Evolutionary conservation across 495 filamentous ascomycete species (phyloP).

Genomic region (Parachaetomium inaequale): DNA sequence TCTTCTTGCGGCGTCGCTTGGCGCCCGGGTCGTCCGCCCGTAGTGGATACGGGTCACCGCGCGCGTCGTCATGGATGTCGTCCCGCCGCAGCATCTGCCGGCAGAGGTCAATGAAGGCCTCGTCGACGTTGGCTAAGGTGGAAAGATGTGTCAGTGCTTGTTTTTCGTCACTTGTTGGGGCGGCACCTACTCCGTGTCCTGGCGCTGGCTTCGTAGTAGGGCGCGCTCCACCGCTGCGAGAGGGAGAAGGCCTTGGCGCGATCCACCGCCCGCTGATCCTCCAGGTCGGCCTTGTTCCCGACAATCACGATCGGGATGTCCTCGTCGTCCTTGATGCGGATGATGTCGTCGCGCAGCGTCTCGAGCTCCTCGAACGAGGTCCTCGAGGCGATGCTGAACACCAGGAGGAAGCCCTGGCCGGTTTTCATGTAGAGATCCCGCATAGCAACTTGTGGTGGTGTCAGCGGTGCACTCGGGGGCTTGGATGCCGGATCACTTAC

Average conservation of each 20-base stretch:
- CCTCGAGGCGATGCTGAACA: conserved; percentile 92
- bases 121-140: conserved; percentile 75
- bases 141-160: neutral
- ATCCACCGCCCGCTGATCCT: conserved; percentile 83
- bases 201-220: conserved; percentile 93
- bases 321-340: conserved; percentile 93
- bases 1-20: conserved; percentile 22
- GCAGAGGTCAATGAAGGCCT: conserved; percentile 91
- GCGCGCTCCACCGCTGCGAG: conserved; percentile 84
- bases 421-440: conserved; percentile 96
- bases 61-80: conserved; percentile 42
- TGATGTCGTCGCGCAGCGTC: conserved; percentile 90
- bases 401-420: conserved; percentile 93
- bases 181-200: conserved; percentile 57
- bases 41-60: conserved; percentile 41
- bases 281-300: conserved; percentile 94
- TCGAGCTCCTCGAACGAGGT: conserved; percentile 81
- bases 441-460: conserved; percentile 42
- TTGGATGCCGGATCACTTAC: conserved; percentile 50
- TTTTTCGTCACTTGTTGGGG: neutral
- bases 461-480: neutral
- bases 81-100: conserved; percentile 84
- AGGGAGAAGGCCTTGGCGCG: conserved; percentile 80
- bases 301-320: conserved; percentile 92
- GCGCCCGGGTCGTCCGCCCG: conserved; percentile 23